These are phyloP conservation scores for Remersonia thermophila DNA, from an alignment of 2,329 filamentous ascomycete species.

Conservation along the genomic window DNA sequence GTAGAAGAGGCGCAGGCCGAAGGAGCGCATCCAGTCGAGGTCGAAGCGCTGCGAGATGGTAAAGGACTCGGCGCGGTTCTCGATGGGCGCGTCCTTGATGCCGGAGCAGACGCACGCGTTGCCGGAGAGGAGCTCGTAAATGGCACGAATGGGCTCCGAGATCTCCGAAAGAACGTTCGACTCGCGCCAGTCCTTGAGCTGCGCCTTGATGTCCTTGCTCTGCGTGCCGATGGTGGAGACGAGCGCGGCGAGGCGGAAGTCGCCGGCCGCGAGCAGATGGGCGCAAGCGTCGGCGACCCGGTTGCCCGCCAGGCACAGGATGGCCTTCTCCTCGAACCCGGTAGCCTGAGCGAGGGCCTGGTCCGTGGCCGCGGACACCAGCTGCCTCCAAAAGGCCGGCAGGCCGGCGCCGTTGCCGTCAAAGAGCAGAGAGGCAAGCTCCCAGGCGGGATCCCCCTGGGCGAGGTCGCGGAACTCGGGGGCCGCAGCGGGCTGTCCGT, in stretches of 20 bases:
- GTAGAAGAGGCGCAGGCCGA: slow-evolving; percentile 87
- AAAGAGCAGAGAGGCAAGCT: slow-evolving; percentile 76
- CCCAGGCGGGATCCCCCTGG: slow-evolving; percentile 67
- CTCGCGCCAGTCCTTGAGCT: slow-evolving; percentile 74
- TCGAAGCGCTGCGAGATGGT: slow-evolving; percentile 72
- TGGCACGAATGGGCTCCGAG: slow-evolving; percentile 64
- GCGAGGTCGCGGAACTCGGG: slow-evolving; percentile 12
- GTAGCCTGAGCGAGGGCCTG: slow-evolving; percentile 45
- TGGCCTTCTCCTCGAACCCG: slow-evolving; percentile 68
- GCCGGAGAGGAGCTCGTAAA: slow-evolving; percentile 82
- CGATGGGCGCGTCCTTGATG: slow-evolving; percentile 56
- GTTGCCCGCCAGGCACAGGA: slow-evolving; percentile 67
- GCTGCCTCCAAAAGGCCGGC: slow-evolving; percentile 51
- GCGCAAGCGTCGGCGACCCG: slow-evolving; percentile 74
- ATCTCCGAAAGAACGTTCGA: slow-evolving; percentile 81
- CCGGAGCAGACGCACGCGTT: slow-evolving; percentile 78
- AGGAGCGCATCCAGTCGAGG: slow-evolving; percentile 86
- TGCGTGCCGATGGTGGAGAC: slow-evolving; percentile 71
- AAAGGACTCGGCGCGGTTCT: slow-evolving; percentile 72
- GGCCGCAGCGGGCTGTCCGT: neutral
- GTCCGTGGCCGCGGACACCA: slow-evolving; percentile 50
- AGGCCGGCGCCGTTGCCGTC: slow-evolving; percentile 52
- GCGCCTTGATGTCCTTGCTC: slow-evolving; percentile 62
- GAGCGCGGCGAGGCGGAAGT: slow-evolving; percentile 76
- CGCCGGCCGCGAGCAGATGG: slow-evolving; percentile 58